Conservation (phyloP, 2,329 filamentous ascomycete species). For the Fusarium floridanum region DNA sequence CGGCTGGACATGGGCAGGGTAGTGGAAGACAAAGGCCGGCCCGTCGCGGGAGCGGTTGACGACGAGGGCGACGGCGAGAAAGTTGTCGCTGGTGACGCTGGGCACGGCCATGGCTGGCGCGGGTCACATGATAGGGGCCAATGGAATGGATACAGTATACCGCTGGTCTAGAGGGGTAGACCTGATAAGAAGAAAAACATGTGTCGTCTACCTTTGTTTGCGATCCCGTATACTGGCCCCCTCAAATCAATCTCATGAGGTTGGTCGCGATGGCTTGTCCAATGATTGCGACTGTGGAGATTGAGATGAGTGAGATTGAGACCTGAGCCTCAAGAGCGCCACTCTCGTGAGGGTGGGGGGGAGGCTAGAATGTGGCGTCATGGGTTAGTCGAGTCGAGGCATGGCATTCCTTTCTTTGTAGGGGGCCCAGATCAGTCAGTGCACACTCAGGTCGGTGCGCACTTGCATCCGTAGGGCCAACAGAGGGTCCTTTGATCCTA, state of each 20-base stretch:
- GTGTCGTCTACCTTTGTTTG: conserved; percentile 9
- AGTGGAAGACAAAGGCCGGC: conserved; percentile 87
- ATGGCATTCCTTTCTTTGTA: neutral
- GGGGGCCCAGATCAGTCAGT: neutral
- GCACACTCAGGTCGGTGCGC: neutral
- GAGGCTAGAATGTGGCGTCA: conserved; percentile 23
- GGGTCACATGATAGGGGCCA: conserved; percentile 38
- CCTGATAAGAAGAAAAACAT: conserved; percentile 1
- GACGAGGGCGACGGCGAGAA: conserved; percentile 79
- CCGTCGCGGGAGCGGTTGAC: conserved; percentile 82
- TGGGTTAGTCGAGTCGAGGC: neutral
- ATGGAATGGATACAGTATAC: neutral
- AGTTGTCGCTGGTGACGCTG: conserved; percentile 66
- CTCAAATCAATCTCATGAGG: conserved; percentile 13
- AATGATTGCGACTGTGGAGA: conserved; percentile 33
- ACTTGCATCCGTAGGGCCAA: neutral
- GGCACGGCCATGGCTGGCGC: conserved; percentile 56
- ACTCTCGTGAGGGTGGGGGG: conserved; percentile 11
- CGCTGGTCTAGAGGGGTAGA: neutral
- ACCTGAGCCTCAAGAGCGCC: conserved; percentile 37
- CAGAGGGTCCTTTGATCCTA: neutral
- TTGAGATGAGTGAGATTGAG: conserved; percentile 10
- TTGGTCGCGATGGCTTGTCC: conserved; percentile 19
- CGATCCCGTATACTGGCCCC: neutral
- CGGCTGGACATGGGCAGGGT: conserved; percentile 72